phyloP scores from a whole-genome alignment of 106 monocot species.

The Chionographis japonica region DNA sequence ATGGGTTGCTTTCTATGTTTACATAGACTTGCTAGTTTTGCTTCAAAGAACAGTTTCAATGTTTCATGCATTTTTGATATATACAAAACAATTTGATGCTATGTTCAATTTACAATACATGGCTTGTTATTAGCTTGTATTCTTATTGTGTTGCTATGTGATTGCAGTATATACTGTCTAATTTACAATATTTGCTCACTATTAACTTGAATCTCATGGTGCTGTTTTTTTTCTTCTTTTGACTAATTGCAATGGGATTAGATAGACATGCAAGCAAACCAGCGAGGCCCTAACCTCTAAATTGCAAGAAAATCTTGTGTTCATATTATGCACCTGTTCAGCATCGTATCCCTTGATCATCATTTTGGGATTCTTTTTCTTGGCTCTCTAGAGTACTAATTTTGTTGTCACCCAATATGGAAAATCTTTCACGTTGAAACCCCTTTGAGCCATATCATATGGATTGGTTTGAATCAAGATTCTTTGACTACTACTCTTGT shows the following conservation, averaged over 20 bases:
- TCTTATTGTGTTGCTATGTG: too few relatives aligned
- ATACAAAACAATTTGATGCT: too few relatives aligned
- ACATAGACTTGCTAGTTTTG: too few relatives aligned
- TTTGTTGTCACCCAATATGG: conserved; percentile 19
- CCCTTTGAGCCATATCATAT: conserved; percentile 23
- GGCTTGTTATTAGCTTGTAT: too few relatives aligned
- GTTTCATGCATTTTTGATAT: too few relatives aligned
- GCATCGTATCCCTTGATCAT: conserved; percentile 22
- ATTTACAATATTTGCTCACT: too few relatives aligned
- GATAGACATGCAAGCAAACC: conserved; percentile 9
- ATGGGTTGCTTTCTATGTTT: too few relatives aligned
- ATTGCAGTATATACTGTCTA: too few relatives aligned
- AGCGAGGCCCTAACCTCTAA: conserved; percentile 6
- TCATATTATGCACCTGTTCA: conserved; percentile 14
- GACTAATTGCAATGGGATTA: neutral
- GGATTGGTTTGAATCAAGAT: conserved; percentile 32
- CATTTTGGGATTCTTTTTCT: conserved; percentile 1
- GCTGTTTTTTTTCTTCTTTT: neutral
- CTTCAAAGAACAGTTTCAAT: too few relatives aligned
- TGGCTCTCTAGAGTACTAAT: conserved; percentile 19
- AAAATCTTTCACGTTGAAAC: conserved; percentile 9
- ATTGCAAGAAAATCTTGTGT: conserved; percentile 19
- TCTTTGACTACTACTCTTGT: conserved; percentile 38
- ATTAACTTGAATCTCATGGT: neutral
- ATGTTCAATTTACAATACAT: too few relatives aligned